These are phyloP conservation scores for Evernia prunastri DNA, from an alignment of 495 filamentous ascomycete species.

Conservation along the genomic window DNA sequence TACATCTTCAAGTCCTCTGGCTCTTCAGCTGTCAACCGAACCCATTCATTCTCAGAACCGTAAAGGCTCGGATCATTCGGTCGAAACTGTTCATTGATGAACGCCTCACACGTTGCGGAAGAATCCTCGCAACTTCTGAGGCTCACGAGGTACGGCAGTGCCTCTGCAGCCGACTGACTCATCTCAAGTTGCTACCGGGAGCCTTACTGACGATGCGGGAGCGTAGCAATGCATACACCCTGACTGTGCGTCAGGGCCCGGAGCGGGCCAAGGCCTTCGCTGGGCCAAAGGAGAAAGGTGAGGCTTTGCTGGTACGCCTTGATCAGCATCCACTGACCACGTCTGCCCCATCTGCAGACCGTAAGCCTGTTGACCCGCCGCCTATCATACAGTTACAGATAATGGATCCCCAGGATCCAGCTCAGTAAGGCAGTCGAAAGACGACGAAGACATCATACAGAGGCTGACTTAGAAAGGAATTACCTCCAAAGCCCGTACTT, in stretches of 20 bases:
- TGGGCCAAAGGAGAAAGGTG: constrained; percentile 55
- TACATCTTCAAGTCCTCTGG: constrained; percentile 10
- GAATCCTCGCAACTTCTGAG: constrained; percentile 15
- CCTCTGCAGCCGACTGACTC: constrained; percentile 13
- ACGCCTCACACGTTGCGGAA: constrained; percentile 13
- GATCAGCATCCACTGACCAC: neutral
- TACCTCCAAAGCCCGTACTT: constrained; percentile 72
- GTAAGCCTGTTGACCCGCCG: constrained; percentile 92
- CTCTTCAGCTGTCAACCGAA: constrained; percentile 13
- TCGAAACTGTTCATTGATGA: constrained; percentile 14
- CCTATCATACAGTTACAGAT: constrained; percentile 84
- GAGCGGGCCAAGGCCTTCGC: constrained; percentile 46
- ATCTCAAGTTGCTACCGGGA: constrained; percentile 1
- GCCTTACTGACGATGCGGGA: constrained; percentile 27
- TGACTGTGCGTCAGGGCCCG: constrained; percentile 51
- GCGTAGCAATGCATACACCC: constrained; percentile 36
- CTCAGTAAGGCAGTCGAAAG: constrained; percentile 49
- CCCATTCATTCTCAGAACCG: constrained; percentile 10
- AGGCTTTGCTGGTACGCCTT: neutral
- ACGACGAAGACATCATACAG: constrained; percentile 5
- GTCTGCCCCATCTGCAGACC: constrained; percentile 47
- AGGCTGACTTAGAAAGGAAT: constrained; percentile 45
- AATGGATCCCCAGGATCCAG: constrained; percentile 60
- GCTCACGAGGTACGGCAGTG: constrained; percentile 24
- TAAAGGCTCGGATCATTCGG: constrained; percentile 4